Conservation (phyloP, 108 stramenopile species). For the Licmophora abbreviata region DNA sequence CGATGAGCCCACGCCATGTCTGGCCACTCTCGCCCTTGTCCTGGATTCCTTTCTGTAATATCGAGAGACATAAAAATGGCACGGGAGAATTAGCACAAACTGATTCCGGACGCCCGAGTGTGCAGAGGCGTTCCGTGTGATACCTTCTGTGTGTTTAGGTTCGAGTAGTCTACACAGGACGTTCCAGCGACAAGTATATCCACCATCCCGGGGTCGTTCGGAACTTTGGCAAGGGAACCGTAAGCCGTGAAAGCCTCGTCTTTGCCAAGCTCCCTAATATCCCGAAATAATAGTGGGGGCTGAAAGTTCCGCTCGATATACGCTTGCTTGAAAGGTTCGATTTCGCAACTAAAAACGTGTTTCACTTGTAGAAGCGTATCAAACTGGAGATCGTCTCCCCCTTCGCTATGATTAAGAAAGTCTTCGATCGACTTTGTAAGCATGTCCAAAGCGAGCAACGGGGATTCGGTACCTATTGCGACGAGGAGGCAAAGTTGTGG, state of each 20-base stretch:
- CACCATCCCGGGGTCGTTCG: constrained; percentile 14
- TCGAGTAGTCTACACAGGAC: constrained; percentile 47
- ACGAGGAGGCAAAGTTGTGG: too few relatives aligned
- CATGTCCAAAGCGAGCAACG: constrained; percentile 40
- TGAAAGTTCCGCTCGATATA: constrained; percentile 53
- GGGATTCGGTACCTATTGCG: constrained; percentile 59
- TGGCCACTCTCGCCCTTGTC: constrained; percentile 49
- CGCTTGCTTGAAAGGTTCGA: constrained; percentile 60
- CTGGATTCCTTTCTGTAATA: constrained; percentile 31
- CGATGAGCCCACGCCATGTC: constrained; percentile 38
- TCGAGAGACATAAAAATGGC: not conserved
- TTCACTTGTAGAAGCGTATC: constrained; percentile 14
- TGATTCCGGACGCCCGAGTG: not conserved
- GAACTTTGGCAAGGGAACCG: constrained; percentile 20
- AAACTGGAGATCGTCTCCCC: not conserved
- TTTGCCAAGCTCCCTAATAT: constrained; percentile 29
- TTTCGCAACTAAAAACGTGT: constrained; percentile 56
- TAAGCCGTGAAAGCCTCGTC: constrained; percentile 18
- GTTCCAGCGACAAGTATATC: constrained; percentile 59
- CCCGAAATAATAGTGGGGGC: constrained; percentile 38
- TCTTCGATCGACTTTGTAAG: constrained; percentile 31
- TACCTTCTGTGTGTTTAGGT: constrained; percentile 13
- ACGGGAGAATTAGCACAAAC: not conserved
- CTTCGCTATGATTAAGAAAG: not conserved
- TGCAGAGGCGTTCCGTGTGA: not conserved